Evolutionary conservation across 768 basidiomycete species (phyloP).

Genomic region (Gloeophyllum trabeum): DNA sequence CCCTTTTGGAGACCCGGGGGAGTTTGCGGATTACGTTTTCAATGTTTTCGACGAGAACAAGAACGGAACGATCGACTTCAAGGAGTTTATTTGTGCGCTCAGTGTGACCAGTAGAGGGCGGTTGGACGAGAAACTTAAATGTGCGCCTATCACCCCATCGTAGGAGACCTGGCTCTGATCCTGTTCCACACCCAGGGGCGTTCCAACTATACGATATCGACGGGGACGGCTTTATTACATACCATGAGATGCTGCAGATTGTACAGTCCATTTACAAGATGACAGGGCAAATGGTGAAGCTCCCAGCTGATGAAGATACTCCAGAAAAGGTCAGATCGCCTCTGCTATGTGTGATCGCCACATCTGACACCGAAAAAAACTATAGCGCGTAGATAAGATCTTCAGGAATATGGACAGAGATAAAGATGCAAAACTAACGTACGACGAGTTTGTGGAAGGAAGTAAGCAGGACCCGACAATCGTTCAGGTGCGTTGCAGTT

Average conservation of each 20-base stretch:
- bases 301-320: slow-evolving; percentile 98
- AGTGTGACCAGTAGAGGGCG: slow-evolving; percentile 89
- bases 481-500: slow-evolving; percentile 60
- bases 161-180: not conserved
- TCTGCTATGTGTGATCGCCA: not conserved
- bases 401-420: slow-evolving; percentile 96
- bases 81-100: slow-evolving; percentile 97
- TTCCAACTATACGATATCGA: slow-evolving; percentile 99
- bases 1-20: slow-evolving; percentile 94
- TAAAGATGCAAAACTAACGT: slow-evolving; percentile 88
- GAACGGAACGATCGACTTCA: slow-evolving; percentile 97
- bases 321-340: slow-evolving; percentile 75
- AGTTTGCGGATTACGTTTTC: slow-evolving; percentile 98
- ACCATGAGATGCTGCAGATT: slow-evolving; percentile 98
- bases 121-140: slow-evolving; percentile 96
- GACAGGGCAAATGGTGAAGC: slow-evolving; percentile 98
- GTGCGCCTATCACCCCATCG: slow-evolving; percentile 31
- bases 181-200: slow-evolving; percentile 58
- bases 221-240: slow-evolving; percentile 95
- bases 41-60: slow-evolving; percentile 94
- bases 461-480: slow-evolving; percentile 99
- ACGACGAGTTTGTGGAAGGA: slow-evolving; percentile 96
- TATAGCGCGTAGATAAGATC: slow-evolving; percentile 95
- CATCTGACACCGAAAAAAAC: slow-evolving; percentile 6
- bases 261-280: slow-evolving; percentile 99